Conservation (phyloP, 257 asterid species). For the Solanum pinnatisectum region DNA sequence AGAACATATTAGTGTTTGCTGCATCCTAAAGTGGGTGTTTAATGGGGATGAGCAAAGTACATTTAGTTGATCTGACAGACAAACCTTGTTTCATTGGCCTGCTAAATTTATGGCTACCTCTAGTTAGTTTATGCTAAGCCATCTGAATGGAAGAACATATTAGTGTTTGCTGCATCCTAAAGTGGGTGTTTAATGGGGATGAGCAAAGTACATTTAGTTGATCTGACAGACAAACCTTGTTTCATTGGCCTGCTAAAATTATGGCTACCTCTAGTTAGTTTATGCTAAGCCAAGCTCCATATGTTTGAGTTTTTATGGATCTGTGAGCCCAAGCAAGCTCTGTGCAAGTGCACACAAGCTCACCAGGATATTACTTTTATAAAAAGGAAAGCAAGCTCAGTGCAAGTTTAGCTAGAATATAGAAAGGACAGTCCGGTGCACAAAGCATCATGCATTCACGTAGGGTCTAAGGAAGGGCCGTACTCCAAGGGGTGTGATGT, state of each 20-base stretch:
- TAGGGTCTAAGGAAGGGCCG: neutral
- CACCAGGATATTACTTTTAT: neutral
- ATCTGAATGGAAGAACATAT: neutral
- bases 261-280: neutral
- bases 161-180: neutral
- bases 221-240: neutral
- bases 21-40: neutral
- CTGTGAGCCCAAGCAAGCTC: neutral
- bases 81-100: neutral
- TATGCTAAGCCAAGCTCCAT: neutral
- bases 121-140: no score
- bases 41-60: neutral
- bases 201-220: neutral
- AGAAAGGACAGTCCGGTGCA: neutral
- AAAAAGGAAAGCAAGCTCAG: neutral
- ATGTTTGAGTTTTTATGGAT: neutral
- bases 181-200: neutral
- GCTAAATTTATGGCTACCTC: neutral
- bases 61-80: neutral
- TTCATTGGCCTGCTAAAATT: neutral
- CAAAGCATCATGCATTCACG: neutral
- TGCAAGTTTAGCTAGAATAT: neutral
- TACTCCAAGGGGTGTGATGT: neutral
- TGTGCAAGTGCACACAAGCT: neutral
- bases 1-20: neutral